Evolutionary conservation across 768 basidiomycete species (phyloP).

Genomic region (Podaxis sp.): DNA sequence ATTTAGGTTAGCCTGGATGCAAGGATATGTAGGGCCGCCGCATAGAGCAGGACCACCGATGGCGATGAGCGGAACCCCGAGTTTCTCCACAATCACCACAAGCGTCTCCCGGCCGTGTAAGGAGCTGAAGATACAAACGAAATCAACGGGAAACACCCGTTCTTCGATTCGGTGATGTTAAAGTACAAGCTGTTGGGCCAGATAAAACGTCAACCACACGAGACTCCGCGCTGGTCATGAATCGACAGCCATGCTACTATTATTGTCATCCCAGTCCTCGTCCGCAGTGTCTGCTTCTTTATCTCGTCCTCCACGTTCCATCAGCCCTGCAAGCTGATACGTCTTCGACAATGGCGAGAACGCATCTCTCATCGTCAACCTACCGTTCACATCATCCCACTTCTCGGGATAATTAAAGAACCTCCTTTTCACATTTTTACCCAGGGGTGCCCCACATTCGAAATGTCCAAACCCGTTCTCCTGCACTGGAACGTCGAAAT

Average conservation of each 20-base stretch:
- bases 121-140: no score
- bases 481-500: constrained; percentile 47
- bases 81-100: no score
- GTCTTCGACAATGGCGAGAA: constrained; percentile 15
- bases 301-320: constrained; percentile 23
- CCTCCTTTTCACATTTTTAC: constrained; percentile 40
- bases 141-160: no score
- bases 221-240: background rate
- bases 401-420: constrained; percentile 55
- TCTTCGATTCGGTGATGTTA: no score
- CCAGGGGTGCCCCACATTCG: constrained; percentile 30
- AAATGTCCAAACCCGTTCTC: constrained; percentile 45
- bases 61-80: no score
- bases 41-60: no score
- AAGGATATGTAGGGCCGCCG: no score
- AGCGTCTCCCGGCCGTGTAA: no score
- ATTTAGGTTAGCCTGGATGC: no score
- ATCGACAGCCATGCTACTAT: constrained; percentile 20
- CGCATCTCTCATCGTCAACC: constrained; percentile 17
- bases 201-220: no score
- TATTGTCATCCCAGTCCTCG: constrained; percentile 21
- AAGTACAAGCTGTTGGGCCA: no score
- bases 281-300: constrained; percentile 21
- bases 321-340: constrained; percentile 17
- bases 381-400: constrained; percentile 29